Evolutionary conservation across 306 rosid genomes (phyloP).

Genomic region (Abrus pulchellus): DNA sequence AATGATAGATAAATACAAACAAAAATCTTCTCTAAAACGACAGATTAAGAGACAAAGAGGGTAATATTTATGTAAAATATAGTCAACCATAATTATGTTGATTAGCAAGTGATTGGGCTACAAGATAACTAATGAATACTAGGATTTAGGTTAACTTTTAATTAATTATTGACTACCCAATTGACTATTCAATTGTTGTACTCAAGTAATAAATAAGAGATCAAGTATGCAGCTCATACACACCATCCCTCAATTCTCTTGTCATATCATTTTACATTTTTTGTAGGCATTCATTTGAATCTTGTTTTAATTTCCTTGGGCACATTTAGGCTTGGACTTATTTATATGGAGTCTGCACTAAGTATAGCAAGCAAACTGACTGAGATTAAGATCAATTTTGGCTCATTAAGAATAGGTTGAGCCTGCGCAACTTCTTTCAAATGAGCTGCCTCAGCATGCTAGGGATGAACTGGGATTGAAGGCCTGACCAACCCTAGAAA

Average conservation of each 20-base stretch:
- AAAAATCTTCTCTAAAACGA: too few relatives aligned
- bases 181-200: not conserved
- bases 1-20: too few relatives aligned
- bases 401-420: not conserved
- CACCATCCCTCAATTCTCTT: too few relatives aligned
- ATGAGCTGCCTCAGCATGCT: not conserved
- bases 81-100: not conserved
- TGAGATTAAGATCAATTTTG: not conserved
- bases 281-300: not conserved
- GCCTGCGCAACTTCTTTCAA: not conserved
- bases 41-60: too few relatives aligned
- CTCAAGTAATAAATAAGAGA: not conserved
- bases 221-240: not conserved
- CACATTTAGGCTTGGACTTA: not conserved
- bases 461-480: not conserved
- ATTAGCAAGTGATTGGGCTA: not conserved
- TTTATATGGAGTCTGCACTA: not conserved
- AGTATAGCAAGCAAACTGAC: not conserved
- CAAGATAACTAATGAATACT: not conserved
- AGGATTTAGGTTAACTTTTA: not conserved
- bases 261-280: not conserved
- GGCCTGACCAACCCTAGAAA: not conserved
- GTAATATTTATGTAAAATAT: not conserved
- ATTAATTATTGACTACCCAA: not conserved
- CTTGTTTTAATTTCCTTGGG: conserved; percentile 10